Conservation (phyloP, 139 green algal species). For the Limnomonas spitsbergensis region DNA sequence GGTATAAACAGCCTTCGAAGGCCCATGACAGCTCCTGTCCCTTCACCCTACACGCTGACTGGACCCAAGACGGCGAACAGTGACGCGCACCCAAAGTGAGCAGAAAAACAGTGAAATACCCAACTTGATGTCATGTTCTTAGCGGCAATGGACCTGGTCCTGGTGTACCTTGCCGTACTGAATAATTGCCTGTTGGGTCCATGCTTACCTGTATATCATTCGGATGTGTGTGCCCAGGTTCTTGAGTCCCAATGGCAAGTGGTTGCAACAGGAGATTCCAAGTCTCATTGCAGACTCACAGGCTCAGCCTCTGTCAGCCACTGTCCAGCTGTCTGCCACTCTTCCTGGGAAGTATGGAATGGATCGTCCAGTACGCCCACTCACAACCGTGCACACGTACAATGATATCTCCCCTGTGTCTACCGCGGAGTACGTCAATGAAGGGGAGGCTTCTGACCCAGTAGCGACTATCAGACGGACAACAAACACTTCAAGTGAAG, state of each 20-base stretch:
- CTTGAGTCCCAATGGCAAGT: conserved; percentile 24
- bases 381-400: conserved; percentile 25
- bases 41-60: not conserved
- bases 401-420: conserved; percentile 21
- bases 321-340: conserved; percentile 1
- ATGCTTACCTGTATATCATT: not conserved
- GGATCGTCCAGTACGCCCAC: not conserved
- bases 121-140: too few relatives aligned
- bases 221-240: conserved; percentile 13
- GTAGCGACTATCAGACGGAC: not conserved
- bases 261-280: conserved; percentile 22
- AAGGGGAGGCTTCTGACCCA: conserved; percentile 4
- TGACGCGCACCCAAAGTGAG: conserved; percentile 6
- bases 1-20: conserved; percentile 11
- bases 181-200: not conserved
- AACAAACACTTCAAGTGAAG: too few relatives aligned
- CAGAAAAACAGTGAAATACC: too few relatives aligned
- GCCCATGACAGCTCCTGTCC: conserved; percentile 5
- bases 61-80: conserved; percentile 5
- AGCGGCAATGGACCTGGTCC: too few relatives aligned
- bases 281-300: conserved; percentile 28
- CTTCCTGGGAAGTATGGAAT: conserved; percentile 17
- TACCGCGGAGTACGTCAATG: conserved; percentile 6
- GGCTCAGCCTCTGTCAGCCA: conserved; percentile 22
- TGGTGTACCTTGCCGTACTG: not conserved